Conservation (phyloP, 106 monocot genomes). For the Agapanthus africanus region DNA sequence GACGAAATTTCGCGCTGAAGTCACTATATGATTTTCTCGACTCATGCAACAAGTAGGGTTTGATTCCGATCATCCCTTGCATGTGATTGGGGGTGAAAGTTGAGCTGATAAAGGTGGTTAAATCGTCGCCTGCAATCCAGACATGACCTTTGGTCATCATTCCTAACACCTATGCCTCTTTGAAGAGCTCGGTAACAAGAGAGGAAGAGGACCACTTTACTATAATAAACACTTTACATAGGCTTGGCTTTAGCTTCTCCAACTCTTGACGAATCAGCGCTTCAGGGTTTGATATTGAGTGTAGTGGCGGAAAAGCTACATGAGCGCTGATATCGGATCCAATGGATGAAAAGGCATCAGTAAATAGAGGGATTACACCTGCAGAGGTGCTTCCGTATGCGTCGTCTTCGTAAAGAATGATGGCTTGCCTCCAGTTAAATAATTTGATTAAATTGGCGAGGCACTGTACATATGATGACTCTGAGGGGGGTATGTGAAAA, state of each 20-base stretch:
- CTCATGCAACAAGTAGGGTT: slow-evolving; percentile 7
- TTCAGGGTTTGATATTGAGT: not conserved
- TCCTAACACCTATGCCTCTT: slow-evolving; percentile 6
- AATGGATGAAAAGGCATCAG: not conserved
- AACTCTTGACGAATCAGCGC: not conserved
- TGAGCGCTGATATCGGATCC: not conserved
- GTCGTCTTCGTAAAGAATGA: slow-evolving; percentile 13
- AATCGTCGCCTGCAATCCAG: slow-evolving; percentile 16
- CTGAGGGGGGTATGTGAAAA: slow-evolving; percentile 9
- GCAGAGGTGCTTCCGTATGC: slow-evolving; percentile 4
- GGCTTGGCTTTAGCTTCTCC: not conserved
- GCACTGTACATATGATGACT: slow-evolving; percentile 1
- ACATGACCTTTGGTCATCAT: slow-evolving; percentile 21
- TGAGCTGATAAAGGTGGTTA: slow-evolving; percentile 18
- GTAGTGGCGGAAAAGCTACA: not conserved
- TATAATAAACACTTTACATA: slow-evolving; percentile 10
- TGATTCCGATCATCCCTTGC: slow-evolving; percentile 18
- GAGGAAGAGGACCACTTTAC: slow-evolving; percentile 7
- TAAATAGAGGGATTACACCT: not conserved
- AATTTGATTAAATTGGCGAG: slow-evolving; percentile 12
- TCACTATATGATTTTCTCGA: not conserved
- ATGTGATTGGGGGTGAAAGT: slow-evolving; percentile 14
- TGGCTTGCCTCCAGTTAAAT: slow-evolving; percentile 17
- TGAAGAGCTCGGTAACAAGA: slow-evolving; percentile 3
- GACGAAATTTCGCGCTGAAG: not conserved